A percentile compares a stretch with the other conserved stretches of the same genome.
These are phyloP conservation scores for Discostella pseudostelligera DNA, from an alignment of 108 stramenopile genomes.

Conservation along the genomic window DNA sequence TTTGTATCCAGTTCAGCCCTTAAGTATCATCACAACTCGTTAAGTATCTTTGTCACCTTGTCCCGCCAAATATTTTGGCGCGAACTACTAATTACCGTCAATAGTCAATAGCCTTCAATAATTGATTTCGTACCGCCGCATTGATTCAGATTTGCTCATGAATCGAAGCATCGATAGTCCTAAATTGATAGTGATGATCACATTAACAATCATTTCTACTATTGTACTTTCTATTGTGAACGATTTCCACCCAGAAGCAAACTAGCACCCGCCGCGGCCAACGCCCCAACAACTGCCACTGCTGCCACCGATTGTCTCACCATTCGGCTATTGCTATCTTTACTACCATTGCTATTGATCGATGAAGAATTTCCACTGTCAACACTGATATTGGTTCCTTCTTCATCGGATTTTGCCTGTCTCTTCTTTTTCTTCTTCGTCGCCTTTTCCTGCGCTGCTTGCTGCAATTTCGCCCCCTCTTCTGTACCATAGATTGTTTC, in stretches of 20 bases:
- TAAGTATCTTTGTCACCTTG: no score
- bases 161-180: no score
- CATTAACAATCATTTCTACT: no score
- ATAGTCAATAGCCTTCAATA: no score
- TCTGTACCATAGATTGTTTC: slow-evolving; percentile 49
- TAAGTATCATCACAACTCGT: no score
- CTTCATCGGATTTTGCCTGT: neutral
- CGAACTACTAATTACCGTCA: no score
- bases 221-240: slow-evolving; percentile 12
- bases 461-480: slow-evolving; percentile 47
- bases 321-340: slow-evolving; percentile 1
- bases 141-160: no score
- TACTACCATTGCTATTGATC: neutral
- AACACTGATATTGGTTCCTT: neutral
- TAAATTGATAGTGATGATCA: no score
- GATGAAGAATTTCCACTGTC: neutral
- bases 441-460: slow-evolving; percentile 24
- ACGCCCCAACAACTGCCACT: slow-evolving; percentile 29
- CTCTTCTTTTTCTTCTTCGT: slow-evolving; percentile 21
- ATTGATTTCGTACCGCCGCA: no score
- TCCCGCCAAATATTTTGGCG: no score
- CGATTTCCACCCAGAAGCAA: slow-evolving; percentile 41
- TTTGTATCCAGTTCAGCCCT: neutral
- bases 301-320: slow-evolving; percentile 43
- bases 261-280: slow-evolving; percentile 42